Evolutionary conservation across 805 yeast genomes (phyloP), one percentile per base, ranked within the genome.

Genomic region (Candida takata): DNA sequence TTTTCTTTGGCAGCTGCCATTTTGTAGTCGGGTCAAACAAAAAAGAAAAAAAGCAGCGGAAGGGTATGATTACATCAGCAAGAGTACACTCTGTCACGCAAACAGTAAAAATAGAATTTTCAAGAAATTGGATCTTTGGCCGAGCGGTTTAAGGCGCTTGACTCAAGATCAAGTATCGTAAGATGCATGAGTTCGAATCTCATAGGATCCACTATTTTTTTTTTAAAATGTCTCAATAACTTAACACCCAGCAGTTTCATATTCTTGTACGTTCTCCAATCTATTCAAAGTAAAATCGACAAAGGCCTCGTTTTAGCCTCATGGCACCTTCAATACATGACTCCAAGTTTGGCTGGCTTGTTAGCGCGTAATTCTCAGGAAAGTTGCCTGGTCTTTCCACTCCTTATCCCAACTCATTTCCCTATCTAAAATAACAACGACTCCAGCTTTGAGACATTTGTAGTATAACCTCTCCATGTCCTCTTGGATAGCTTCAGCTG

Each of bases 121-220:
- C 2, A 20, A 19, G 12, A 11, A 31, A 23, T 5, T 38, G 44
- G 47, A 43, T 43, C 47, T 43, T 41, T 43, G 47, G 47, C 47
- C 47, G 47, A 43, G 47, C 47, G 47, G 47, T 43, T 43, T 43
- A 43, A 43, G 47, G 47, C 47, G 47, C 47, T 43, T 35, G 47
- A 43, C 47, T 43, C 47, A 43, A 43, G 47, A 43, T 43, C 47
- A 35, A 43, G 47, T 43, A 43, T 43, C 47, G 47, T 43, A 38
- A 43, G 47, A 43, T 43, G 47, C 47, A 41, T 43, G 47, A 40
- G 47, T 43, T 43, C 47, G 47, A 43, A 43, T 43, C 47, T 40
- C 47, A 43, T 41, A 41, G 47, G 47, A 43, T 43, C 43, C 47
- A 43, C 38, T 43, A 38, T 40, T 43, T 43, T 43, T 43, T 37